Base-by-base conservation (phyloP, 306 rosid genomes). In the Acacia melanoxylon region DNA sequence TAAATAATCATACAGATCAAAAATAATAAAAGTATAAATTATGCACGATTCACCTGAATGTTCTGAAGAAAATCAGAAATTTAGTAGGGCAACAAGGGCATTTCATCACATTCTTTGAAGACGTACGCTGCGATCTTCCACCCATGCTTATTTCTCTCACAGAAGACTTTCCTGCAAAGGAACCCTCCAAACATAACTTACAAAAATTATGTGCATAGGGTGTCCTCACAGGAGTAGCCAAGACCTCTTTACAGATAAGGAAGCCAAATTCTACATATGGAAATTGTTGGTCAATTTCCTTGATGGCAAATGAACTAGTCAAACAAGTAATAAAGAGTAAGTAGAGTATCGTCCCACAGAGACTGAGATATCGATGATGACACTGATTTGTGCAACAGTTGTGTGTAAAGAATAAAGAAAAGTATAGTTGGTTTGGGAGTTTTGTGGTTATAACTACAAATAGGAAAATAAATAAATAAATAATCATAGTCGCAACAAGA, bases 1-100 rank as follows among this genome's bases (percentile, higher is more conserved):
- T 22, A 68, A 40, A n/a, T 2, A 41, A n/a, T 41, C 29, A 68
- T 20, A 5, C n/a, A 42, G 33, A 69, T 37, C 33, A 44, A 20
- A n/a, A 63, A 0, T 0, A 20, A 37, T 11, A 54, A 41, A 41
- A 59, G 54, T 46, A 2, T 6, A 72, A 46, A 72, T 24, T 4
- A 40, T 31, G 33, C 51, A 8, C 8, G 61, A 65, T 78, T 29
- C 27, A 91, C 95, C 93, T 91, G 95, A 46, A 84, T 81, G 73
- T 87, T 88, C 40, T 91, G 90, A 54, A 91, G 91, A 85, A 91
- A 91, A 75, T 89, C 95, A 74, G 95, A 82, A 17, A 91, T 89
- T 91, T 91, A 0, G 41, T 79, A 0, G 89, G 82, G 51, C 95
- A 91, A 69, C 85, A 78, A 24, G 94, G 94, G 61, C 94, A 91